Evolutionary conservation across 2,329 filamentous ascomycete species (phyloP), one percentile per base, ranked within the genome.

Genomic region (Alternaria angustiovoidea): DNA sequence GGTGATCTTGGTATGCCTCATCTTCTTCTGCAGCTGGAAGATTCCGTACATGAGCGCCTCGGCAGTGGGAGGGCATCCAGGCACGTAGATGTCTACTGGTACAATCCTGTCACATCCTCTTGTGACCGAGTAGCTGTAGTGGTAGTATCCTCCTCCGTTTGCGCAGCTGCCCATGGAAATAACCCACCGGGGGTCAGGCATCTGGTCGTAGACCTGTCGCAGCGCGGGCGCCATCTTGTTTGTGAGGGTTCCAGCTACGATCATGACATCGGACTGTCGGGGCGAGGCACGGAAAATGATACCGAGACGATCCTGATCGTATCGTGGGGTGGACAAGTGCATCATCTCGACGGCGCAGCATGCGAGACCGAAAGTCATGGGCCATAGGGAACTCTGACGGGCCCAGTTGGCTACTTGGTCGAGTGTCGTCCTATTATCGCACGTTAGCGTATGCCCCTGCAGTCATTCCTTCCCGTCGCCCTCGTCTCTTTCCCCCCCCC

Each of bases 151-250:
- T 63, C 91, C 91, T 52, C 91, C 91, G 79, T 94, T 94, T 62
- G 91, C 91, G 78, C 91, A 94, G 73, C 88, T 91, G 12, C 91
- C 91, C 91, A 94, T 94, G 70, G 88, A 91, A 73, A 91, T 86
- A 22, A 94, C 92, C 92, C 92, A 96, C 75, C 91, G 87, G 26
- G 93, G 93, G 32, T 96, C 93, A 30, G 93, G 92, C 93, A 96
- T 96, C 84, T 96, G 93, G 80, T 97, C 93, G 82, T 97, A 97
- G 63, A 96, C 90, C 81, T 95, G 92, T 79, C 93, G 86, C 75
- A 97, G 83, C 34, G 93, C 93, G 2, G 93, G 92, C 1, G 92
- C 93, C 93, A 97, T 97, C 85, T 97, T 97, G 85, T 97, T 97
- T 70, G 92, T 96, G 63, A 97, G 86, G 30, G 93, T 97, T 61